Conservation (phyloP, 768 basidiomycete species). For the Galerina marginata region DNA sequence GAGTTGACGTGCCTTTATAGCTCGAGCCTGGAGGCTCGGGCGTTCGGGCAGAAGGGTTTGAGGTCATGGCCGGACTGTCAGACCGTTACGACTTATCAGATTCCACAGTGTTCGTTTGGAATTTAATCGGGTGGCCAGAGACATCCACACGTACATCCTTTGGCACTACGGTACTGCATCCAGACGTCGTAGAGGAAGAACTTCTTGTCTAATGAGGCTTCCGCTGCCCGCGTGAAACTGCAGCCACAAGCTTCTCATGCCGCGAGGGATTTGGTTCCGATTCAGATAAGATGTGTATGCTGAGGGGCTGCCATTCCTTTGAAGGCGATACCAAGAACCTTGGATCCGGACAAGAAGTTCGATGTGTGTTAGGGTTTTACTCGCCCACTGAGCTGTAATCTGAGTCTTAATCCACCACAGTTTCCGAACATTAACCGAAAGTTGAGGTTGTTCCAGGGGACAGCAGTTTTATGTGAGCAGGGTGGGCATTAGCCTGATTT, state of each 20-base stretch:
- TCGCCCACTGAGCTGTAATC: too few relatives aligned
- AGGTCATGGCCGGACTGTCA: conserved; percentile 30
- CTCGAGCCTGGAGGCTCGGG: conserved; percentile 22
- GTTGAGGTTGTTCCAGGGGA: too few relatives aligned
- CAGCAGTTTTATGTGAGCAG: too few relatives aligned
- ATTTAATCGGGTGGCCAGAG: conserved; percentile 13
- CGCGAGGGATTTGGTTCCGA: conserved; percentile 6
- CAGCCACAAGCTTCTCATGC: neutral
- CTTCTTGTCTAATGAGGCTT: conserved; percentile 4
- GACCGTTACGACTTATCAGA: conserved; percentile 12
- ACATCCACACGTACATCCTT: conserved; percentile 5
- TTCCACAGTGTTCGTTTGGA: conserved; percentile 13
- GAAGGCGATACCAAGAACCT: neutral
- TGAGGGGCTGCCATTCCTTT: neutral
- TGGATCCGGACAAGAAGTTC: too few relatives aligned
- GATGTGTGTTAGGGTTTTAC: too few relatives aligned
- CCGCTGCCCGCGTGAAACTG: neutral
- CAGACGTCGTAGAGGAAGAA: conserved; percentile 1
- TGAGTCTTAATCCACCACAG: too few relatives aligned
- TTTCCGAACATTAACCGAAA: too few relatives aligned
- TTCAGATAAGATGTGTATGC: neutral
- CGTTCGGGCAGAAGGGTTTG: conserved; percentile 44
- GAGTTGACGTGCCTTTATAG: conserved; percentile 26
- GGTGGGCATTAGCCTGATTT: too few relatives aligned
- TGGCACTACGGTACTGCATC: neutral